Evolutionary conservation across 495 filamentous ascomycete genomes (phyloP).

Genomic region (Tuber microsphaerosporum): DNA sequence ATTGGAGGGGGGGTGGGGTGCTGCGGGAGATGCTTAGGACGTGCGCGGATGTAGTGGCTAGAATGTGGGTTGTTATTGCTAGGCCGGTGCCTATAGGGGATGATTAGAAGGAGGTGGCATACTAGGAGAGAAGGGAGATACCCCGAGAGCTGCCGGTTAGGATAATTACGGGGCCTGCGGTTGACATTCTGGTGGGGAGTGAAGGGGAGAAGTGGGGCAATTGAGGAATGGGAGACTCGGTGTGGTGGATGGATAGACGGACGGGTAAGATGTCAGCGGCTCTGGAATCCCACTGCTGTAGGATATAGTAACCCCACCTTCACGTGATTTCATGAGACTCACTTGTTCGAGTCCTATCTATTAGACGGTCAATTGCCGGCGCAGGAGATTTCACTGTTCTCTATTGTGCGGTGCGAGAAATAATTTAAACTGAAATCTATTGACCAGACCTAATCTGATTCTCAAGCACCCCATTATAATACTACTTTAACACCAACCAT

Average conservation of each 20-base stretch:
- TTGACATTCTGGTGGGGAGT: constrained; percentile 24
- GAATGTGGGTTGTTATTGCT: constrained; percentile 65
- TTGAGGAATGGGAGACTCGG: not conserved
- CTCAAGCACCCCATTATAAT: too few species aligned
- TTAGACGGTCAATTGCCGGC: too few species aligned
- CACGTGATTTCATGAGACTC: too few species aligned
- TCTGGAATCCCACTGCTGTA: not conserved
- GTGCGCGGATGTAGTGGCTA: constrained; percentile 56
- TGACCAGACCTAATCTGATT: too few species aligned
- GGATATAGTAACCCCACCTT: too few species aligned
- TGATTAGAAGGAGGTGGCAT: not conserved
- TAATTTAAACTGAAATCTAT: too few species aligned
- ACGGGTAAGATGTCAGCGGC: not conserved
- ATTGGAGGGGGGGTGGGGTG: constrained; percentile 54
- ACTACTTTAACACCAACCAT: too few species aligned
- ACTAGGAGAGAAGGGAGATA: not conserved
- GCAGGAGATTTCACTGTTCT: too few species aligned
- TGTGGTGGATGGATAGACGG: not conserved
- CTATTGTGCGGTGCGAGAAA: too few species aligned
- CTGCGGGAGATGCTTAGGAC: constrained; percentile 70
- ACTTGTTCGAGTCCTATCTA: too few species aligned
- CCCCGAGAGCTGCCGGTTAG: constrained; percentile 69
- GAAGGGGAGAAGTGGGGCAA: not conserved
- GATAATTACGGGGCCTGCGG: constrained; percentile 48
- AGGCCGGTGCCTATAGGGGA: constrained; percentile 55